These are phyloP conservation scores for Beauveria sp. DNA, from an alignment of 2,329 filamentous ascomycete genomes.

Conservation along the genomic window DNA sequence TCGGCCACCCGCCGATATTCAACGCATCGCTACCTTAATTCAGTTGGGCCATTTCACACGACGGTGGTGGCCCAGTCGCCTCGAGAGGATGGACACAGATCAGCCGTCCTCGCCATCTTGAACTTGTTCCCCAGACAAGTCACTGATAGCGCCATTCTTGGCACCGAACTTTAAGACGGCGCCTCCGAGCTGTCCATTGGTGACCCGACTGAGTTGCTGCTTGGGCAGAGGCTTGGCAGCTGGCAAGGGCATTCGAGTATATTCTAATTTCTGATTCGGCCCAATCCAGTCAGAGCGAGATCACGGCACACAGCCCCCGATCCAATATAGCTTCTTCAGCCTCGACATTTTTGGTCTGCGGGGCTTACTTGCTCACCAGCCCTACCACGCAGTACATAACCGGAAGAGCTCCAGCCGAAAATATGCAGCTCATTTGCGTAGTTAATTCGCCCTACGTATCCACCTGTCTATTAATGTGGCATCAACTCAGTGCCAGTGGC, in stretches of 20 bases:
- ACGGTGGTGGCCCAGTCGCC: background rate
- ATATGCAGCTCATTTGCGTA: background rate
- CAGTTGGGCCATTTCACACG: background rate
- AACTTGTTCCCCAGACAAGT: background rate
- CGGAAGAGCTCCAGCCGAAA: background rate
- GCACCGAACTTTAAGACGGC: background rate
- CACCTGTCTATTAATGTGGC: background rate
- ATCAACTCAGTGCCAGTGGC: background rate
- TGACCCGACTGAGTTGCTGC: background rate
- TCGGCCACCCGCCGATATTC: too few relatives aligned
- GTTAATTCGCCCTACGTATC: background rate
- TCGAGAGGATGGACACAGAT: background rate
- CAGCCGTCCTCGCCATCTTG: too few relatives aligned
- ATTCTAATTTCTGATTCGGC: background rate
- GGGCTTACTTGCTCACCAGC: background rate
- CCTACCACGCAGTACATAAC: background rate
- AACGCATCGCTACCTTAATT: background rate
- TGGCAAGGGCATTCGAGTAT: background rate
- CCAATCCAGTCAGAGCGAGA: background rate
- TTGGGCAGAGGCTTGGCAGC: background rate
- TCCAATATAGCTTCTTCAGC: background rate
- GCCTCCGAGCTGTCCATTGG: background rate
- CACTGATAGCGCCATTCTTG: background rate
- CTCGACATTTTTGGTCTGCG: too few relatives aligned
- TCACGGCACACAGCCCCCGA: background rate